Conservation (phyloP, 176 grass and related monocot species). For the Miscanthus lutarioriparius region DNA sequence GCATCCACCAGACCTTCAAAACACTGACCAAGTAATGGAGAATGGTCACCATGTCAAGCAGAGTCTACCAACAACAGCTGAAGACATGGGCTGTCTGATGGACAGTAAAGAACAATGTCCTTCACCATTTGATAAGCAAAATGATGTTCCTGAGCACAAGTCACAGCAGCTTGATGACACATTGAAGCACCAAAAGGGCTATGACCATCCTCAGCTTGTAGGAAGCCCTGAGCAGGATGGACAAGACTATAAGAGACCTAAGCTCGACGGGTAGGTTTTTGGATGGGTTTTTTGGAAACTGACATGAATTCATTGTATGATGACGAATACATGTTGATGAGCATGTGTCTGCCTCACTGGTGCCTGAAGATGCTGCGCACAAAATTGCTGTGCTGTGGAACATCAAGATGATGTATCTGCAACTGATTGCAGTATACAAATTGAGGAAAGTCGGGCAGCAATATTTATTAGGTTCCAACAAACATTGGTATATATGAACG, state of each 20-base stretch:
- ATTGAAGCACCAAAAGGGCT: not conserved
- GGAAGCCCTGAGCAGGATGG: slow-evolving; percentile 34
- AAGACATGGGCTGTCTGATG: slow-evolving; percentile 44
- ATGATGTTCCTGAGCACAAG: slow-evolving; percentile 7
- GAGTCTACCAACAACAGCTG: slow-evolving; percentile 21
- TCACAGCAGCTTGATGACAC: slow-evolving; percentile 20
- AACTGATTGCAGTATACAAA: not conserved
- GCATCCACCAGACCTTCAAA: slow-evolving; percentile 25
- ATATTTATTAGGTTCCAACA: not conserved
- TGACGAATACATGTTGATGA: slow-evolving; percentile 1
- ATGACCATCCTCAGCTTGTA: slow-evolving; percentile 12
- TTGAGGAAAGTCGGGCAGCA: not conserved
- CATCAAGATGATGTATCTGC: not conserved
- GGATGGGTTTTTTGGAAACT: not conserved
- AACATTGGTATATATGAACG: not conserved
- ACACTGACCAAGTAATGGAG: slow-evolving; percentile 28
- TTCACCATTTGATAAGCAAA: slow-evolving; percentile 38
- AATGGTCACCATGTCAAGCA: slow-evolving; percentile 49
- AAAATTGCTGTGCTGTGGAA: not conserved
- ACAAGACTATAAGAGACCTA: slow-evolving; percentile 29
- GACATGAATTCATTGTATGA: not conserved
- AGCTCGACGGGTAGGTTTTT: slow-evolving; percentile 12
- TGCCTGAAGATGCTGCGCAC: not conserved
- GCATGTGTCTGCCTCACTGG: not conserved
- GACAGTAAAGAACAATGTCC: slow-evolving; percentile 25